These are phyloP conservation scores for Sporobolomyces pararoseus DNA, from an alignment of 768 basidiomycete genomes.

Conservation along the genomic window DNA sequence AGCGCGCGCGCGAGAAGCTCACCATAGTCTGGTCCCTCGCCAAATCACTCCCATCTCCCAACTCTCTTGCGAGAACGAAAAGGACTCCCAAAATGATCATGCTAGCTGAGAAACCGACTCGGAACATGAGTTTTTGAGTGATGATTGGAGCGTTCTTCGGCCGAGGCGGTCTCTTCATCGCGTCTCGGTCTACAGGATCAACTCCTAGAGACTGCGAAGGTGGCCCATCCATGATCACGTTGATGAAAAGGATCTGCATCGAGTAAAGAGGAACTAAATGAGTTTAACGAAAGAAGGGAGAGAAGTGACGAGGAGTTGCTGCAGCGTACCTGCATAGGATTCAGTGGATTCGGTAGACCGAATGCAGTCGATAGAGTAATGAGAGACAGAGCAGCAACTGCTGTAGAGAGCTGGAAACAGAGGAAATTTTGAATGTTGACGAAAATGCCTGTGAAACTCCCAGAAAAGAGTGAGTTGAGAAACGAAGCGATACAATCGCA, in stretches of 20 bases:
- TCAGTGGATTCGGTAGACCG: constrained; percentile 83
- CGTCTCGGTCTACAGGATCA: constrained; percentile 86
- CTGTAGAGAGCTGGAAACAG: constrained; percentile 93
- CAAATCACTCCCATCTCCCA: constrained; percentile 77
- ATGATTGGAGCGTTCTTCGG: constrained; percentile 88
- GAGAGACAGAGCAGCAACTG: constrained; percentile 89
- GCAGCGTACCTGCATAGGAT: constrained; percentile 66
- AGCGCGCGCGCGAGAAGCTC: constrained; percentile 45
- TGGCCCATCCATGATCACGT: constrained; percentile 83
- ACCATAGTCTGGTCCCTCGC: constrained; percentile 95
- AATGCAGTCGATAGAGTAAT: constrained; percentile 92
- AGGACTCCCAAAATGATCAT: constrained; percentile 86
- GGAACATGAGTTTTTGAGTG: constrained; percentile 63
- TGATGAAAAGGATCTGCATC: constrained; percentile 85
- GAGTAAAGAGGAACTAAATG: no score
- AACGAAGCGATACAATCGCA: no score
- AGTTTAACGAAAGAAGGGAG: not conserved
- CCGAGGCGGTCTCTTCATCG: constrained; percentile 90
- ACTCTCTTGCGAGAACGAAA: constrained; percentile 76
- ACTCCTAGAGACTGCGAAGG: constrained; percentile 73
- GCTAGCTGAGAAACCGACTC: constrained; percentile 87
- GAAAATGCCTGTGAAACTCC: constrained; percentile 94
- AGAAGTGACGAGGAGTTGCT: not conserved
- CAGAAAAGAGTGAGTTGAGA: not conserved
- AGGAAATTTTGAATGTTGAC: constrained; percentile 99